Evolutionary conservation across 139 green algal species (phyloP), one percentile per base, ranked within the genome.

Genomic region (Tetradesmus lagerheimii): DNA sequence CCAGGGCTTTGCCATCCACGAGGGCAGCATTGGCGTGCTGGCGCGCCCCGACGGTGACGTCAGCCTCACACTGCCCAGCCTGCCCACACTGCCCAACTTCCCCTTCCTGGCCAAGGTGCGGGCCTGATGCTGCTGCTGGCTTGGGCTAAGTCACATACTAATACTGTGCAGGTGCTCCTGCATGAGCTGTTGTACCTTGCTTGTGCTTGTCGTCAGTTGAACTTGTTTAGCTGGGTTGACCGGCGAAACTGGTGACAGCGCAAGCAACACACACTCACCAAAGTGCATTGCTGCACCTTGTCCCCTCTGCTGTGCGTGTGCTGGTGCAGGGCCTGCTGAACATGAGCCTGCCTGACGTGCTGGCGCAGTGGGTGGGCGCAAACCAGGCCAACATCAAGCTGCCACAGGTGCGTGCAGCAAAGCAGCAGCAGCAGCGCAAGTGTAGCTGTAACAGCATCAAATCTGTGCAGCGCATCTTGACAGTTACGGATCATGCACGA

Each of bases 361-460:
- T 88, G 82, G 82, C 82, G 12, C 82, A 88, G 82, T 88, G 82
- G 82, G 82, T 53, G 27, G 57, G n/a, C 4, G 82, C 82, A 27
- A 57, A 53, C 25, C 18, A 78, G 35, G 43, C 41, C 67, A n/a
- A 57, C n/a, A 38, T 66, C 8, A 20, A 57, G 11, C 50, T 88
- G 34, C 53, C 53, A 1, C 66, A 78, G 82, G 20, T 79, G 57
- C 1, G 53, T 20, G 57, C 23, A 71, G 23, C 25, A n/a, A 4
- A 31, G 4, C 57, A 71, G 57, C 57, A 27, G 57, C 57, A 71
- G 57, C 47, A 62, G 47, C 47, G 45, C 14, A 57, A 57, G 45
- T 12, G 14, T 57, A n/a, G n/a, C n/a, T n/a, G n/a, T n/a, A n/a
- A n/a, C n/a, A n/a, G n/a, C n/a, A n/a, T n/a, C n/a, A n/a, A n/a